Base-by-base conservation (phyloP, 2,329 filamentous ascomycete species). In the Beauveria asiatica region DNA sequence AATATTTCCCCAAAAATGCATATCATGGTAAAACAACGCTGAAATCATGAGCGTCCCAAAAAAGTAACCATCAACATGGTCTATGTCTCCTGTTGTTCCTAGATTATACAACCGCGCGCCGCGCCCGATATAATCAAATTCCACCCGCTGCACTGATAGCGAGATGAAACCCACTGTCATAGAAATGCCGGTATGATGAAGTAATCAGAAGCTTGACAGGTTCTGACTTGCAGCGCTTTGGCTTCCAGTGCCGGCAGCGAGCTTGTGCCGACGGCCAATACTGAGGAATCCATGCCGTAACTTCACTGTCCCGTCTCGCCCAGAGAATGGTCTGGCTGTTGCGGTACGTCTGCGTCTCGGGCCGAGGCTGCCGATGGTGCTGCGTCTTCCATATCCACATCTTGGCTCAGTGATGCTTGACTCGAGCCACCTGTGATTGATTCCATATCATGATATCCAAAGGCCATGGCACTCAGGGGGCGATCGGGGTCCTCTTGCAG, bases 361-460 rank as follows among this genome's bases (percentile, higher is more conserved):
- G 81, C 71, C 16, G 81, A 79, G 9, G 81, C 81, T 2, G 81
- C 82, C 9, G 80, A 80, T 7, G 81, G 80, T 6, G 78, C 80
- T 23, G 78, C 80, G 62, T 85, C 83, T 44, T 75, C 70, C 82
- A 84, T 84, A 23, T 80, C 78, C 33, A 84, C 73, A 59, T 84
- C 82, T 57, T 78, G 75, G 33, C 68, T 71, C 6, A 72, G 62
- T 19, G 72, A 66, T 9, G 76, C 75, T 55, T 70, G 69, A 23
- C 68, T 69, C 13, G 73, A 63, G 41, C 68, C 67, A 11, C 68
- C 67, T 5, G 70, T 64, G 8, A 67, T 64, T 54, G 70, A 57
- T 55, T 68, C 64, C 62, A 68, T 63, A 48, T 70, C 66, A 53
- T 76, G 73, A 63, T 75, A 78, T 64, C 78, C 77, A 30, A 79